These are phyloP conservation scores for Periglandula ipomoeae DNA, from an alignment of 2,329 filamentous ascomycete genomes.

Conservation along the genomic window DNA sequence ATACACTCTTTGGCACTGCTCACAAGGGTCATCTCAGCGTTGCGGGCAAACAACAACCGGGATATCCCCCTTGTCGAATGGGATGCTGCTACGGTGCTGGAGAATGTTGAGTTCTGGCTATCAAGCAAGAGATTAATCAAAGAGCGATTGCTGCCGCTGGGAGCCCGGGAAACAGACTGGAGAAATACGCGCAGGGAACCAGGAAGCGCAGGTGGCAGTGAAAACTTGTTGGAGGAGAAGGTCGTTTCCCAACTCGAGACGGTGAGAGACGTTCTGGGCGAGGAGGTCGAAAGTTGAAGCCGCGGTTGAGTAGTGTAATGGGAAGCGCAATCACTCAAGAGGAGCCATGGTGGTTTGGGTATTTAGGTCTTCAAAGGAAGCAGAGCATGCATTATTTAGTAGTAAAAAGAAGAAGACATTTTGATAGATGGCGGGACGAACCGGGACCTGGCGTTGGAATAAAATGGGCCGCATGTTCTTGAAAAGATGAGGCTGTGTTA, in stretches of 20 bases:
- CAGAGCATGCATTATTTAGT: neutral
- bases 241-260: constrained; percentile 60
- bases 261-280: constrained; percentile 45
- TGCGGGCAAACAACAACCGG: constrained; percentile 56
- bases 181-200: constrained; percentile 30
- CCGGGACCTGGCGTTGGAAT: constrained; percentile 12
- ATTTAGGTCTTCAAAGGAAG: neutral
- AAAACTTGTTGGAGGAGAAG: constrained; percentile 66
- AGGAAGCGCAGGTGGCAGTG: constrained; percentile 29
- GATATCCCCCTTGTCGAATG: constrained; percentile 67
- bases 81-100: constrained; percentile 62
- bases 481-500: neutral
- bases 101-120: constrained; percentile 79
- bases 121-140: constrained; percentile 58
- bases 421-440: constrained; percentile 1
- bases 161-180: constrained; percentile 62
- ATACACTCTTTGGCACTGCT: constrained; percentile 71
- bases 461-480: constrained; percentile 4
- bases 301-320: neutral
- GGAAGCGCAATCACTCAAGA: neutral
- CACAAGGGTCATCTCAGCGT: constrained; percentile 58
- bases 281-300: constrained; percentile 33
- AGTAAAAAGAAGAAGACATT: constrained; percentile 2
- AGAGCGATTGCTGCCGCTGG: constrained; percentile 64
- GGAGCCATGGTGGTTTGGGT: neutral